Conservation (phyloP, 805 yeast species). For the Saccharomycopsis synnaedendra region DNA sequence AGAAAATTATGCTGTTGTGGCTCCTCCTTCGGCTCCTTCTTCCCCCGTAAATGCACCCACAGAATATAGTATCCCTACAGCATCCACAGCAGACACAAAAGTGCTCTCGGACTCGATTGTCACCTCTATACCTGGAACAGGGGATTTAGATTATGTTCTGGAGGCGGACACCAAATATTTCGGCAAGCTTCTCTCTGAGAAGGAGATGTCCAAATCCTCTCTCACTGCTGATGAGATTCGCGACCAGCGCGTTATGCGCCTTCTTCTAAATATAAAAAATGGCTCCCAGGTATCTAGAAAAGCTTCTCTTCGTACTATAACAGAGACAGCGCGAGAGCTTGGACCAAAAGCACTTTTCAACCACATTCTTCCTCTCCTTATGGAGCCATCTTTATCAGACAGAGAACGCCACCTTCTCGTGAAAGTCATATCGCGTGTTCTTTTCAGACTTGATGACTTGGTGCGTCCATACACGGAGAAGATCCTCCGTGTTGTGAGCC, state of each 20-base stretch:
- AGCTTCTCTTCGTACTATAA: constrained; percentile 50
- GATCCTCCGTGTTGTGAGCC: constrained; percentile 64
- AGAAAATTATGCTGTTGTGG: constrained; percentile 10
- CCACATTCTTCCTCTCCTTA: constrained; percentile 62
- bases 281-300: constrained; percentile 65
- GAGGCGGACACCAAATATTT: constrained; percentile 65
- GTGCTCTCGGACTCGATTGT: constrained; percentile 29
- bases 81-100: constrained; percentile 16
- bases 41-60: too few species aligned
- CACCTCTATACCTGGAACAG: constrained; percentile 50
- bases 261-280: constrained; percentile 64
- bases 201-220: constrained; percentile 22
- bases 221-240: constrained; percentile 38
- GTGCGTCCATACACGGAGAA: constrained; percentile 66
- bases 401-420: constrained; percentile 76
- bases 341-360: constrained; percentile 65
- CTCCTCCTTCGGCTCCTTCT: constrained; percentile 8
- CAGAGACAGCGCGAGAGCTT: constrained; percentile 48
- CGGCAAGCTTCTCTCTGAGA: constrained; percentile 38
- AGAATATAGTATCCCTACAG: too few species aligned
- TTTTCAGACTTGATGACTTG: constrained; percentile 52
- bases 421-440: constrained; percentile 59
- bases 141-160: constrained; percentile 57
- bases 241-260: constrained; percentile 48
- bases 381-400: constrained; percentile 64